Base-by-base conservation (phyloP, 371 early-diverging fungal species). In the Haplosporangium sp. region DNA sequence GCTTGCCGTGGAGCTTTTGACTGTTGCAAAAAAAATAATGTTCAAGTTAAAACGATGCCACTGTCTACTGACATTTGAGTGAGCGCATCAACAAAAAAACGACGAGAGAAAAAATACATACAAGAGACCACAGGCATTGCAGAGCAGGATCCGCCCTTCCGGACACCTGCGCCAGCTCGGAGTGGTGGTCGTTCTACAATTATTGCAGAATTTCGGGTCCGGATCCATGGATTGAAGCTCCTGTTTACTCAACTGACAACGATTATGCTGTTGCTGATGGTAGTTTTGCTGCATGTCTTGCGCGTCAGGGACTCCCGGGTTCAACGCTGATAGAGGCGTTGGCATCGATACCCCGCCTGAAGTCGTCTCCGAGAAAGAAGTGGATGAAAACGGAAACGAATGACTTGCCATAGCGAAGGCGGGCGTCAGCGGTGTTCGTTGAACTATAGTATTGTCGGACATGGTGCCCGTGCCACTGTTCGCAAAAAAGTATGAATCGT, bases 111-210 rank as follows among this genome's bases (percentile, higher is more conserved):
- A 29, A 1, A n/a, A 23, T 46, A 57, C 72, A 52, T 72, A 72
- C 72, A 70, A 76, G 0, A 76, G 55, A 13, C 77, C 77, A 64
- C 77, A 76, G 12, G 77, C 77, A 41, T 76, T 76, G 45, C 77
- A 76, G 10, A 76, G 64, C 1, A 76, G 52, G n/a, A 63, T 70
- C 1, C 77, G 67, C 1, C 77, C 77, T 41, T 64, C 55, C n/a
- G 71, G 77, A 40, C 77, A 76, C 12, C 77, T 51, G 6, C 77
- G 46, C 77, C 77, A 76, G 55, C 77, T 76, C 16, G 77, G 77
- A 50, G 77, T 76, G 5, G 55, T 38, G 6, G 55, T 70, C 2
- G 77, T 76, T n/a, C 54, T 59, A 21, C 77, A 76, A 37, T 76
- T 76, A 16, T 67, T 37, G 18, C 77, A 76, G 23, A 53, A 63